Evolutionary conservation across 2,329 filamentous ascomycete genomes (phyloP), one percentile per base, ranked within the genome.

Genomic region (Aspergillus chevalieri): DNA sequence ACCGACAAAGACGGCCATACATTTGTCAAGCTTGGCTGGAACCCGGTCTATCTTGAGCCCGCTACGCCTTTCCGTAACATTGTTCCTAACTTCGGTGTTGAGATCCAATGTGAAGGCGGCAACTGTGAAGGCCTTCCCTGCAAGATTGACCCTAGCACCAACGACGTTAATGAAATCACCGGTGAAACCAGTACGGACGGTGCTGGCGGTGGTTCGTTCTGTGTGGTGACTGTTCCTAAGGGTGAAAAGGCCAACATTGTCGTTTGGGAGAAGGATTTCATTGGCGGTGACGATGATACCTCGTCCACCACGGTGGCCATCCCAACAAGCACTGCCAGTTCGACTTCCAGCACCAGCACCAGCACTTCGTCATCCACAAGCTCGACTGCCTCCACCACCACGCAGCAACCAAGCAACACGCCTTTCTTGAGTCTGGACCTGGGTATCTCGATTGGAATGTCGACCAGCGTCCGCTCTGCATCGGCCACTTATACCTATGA

Each of bases 21-120:
- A 1, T 91, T 80, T 63, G 78, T 89, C 59, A 90, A 89, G 73
- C 74, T 91, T 47, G 86, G 83, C 48, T 86, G 83, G 78, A 91
- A 91, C 68, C 87, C 87, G 21, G 85, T 88, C 53, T 91, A 82
- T 68, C 76, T 78, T 30, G 75, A 83, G 58, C 58, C 67, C 12
- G 56, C 69, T 60, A 76, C 59, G 70, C 80, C 55, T 46, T 74
- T 88, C 61, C 75, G 75, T 43, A 71, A 76, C 55, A 77, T 72
- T 17, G 77, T 78, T 55, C 86, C 87, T 6, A 76, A 72, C 5
- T 91, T 80, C 57, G 86, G 86, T 55, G 66, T 90, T 47, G 81
- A 81, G 65, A 82, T 92, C 57, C 80, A 84, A 61, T 92, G 87
- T 65, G 77, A 79, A 6, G 77, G 78, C 28, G 78, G 76, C 21